Evolutionary conservation across 2,329 filamentous ascomycete genomes (phyloP).

Genomic region (Colletotrichum sp.): DNA sequence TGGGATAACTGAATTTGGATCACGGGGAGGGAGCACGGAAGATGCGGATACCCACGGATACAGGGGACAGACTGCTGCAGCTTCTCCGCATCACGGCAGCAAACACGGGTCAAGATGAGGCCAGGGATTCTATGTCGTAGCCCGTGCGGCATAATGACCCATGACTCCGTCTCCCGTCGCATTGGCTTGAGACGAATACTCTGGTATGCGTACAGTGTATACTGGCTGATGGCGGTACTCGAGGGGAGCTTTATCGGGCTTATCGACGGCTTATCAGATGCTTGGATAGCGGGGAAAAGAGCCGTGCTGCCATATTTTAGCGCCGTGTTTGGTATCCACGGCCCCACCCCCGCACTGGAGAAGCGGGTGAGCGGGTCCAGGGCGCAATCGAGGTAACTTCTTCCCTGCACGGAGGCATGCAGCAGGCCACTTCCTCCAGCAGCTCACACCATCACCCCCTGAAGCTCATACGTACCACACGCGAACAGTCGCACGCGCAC

Average conservation of each 20-base stretch:
- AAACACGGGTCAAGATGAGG: not conserved
- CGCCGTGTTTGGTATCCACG: conserved; percentile 1
- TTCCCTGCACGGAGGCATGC: conserved; percentile 18
- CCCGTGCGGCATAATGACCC: not conserved
- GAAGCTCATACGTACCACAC: not conserved
- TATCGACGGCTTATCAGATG: not conserved
- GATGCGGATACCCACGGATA: not conserved
- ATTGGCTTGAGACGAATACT: not conserved
- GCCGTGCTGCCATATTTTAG: conserved; percentile 3
- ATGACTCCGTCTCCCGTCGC: not conserved
- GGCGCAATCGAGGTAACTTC: not conserved
- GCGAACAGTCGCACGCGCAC: not conserved
- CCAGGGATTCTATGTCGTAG: not conserved
- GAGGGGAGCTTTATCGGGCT: not conserved
- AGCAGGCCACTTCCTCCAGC: conserved; percentile 9
- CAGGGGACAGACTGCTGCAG: not conserved
- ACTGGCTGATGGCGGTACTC: not conserved
- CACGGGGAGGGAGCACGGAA: not conserved
- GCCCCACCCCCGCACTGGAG: conserved; percentile 16
- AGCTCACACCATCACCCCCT: conserved; percentile 4
- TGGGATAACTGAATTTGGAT: not conserved
- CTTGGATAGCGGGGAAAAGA: not conserved
- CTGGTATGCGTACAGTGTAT: not conserved
- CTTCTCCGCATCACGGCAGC: not conserved
- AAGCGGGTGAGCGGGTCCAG: conserved; percentile 8